Percentiles rank a stretch among this genome's conserved stretches.
These are phyloP conservation scores for Digitaria exilis DNA, from an alignment of 202 grass and related monocot species.

Conservation along the genomic window DNA sequence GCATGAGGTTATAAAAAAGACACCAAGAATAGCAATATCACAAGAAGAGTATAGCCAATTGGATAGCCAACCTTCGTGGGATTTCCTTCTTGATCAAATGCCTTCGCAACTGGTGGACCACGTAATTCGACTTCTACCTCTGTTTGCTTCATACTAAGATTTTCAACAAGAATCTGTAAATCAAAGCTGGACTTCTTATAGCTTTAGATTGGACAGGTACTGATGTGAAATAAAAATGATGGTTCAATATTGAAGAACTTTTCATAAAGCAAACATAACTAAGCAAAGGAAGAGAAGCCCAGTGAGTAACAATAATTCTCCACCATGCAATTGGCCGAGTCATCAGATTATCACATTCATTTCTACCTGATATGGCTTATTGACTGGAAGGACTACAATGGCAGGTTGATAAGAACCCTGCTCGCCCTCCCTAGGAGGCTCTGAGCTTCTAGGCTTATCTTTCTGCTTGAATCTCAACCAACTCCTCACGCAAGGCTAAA, in stretches of 20 bases:
- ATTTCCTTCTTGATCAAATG: constrained; percentile 85
- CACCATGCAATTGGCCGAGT: too few relatives aligned
- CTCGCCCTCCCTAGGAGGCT: too few relatives aligned
- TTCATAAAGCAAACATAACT: constrained; percentile 18
- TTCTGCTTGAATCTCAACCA: too few relatives aligned
- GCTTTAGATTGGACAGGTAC: not conserved
- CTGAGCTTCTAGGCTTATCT: too few relatives aligned
- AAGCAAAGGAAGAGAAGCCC: too few relatives aligned
- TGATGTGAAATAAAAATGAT: not conserved
- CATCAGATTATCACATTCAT: too few relatives aligned
- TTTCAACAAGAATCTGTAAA: constrained; percentile 83
- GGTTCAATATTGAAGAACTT: constrained; percentile 17
- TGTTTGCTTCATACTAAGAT: constrained; percentile 67
- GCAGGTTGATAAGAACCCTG: too few relatives aligned
- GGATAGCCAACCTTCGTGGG: constrained; percentile 76
- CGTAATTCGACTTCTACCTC: constrained; percentile 83
- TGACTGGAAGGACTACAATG: too few relatives aligned
- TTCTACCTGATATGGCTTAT: too few relatives aligned
- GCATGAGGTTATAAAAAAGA: constrained; percentile 1
- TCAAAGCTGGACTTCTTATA: constrained; percentile 15
- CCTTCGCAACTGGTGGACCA: constrained; percentile 83
- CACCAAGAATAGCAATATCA: constrained; percentile 13
- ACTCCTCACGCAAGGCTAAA: too few relatives aligned
- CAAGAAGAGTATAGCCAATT: constrained; percentile 17
- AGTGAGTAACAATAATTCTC: too few relatives aligned